phyloP scores from a whole-genome alignment of 805 yeast species.

The Myxozyma nipponensis region DNA sequence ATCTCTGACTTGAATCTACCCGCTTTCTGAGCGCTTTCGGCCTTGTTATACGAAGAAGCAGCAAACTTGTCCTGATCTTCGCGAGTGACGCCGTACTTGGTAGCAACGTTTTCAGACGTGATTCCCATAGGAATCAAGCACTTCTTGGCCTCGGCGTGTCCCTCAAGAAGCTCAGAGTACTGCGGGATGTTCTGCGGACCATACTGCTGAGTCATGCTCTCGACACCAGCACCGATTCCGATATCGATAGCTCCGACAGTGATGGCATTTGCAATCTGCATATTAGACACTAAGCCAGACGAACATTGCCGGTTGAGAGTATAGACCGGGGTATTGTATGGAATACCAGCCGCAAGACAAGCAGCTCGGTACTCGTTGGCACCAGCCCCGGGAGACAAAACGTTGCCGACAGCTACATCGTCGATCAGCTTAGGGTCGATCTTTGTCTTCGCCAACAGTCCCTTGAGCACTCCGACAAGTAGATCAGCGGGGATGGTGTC shows the following conservation, averaged over 20 bases:
- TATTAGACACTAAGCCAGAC: slow-evolving; percentile 85
- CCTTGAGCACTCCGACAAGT: slow-evolving; percentile 59
- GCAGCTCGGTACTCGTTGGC: slow-evolving; percentile 95
- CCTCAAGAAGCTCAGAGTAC: slow-evolving; percentile 49
- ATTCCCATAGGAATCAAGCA: slow-evolving; percentile 95
- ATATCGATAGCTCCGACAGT: slow-evolving; percentile 81
- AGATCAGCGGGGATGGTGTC: slow-evolving; percentile 80
- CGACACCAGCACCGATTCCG: slow-evolving; percentile 91
- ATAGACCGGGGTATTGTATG: slow-evolving; percentile 69
- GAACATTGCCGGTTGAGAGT: slow-evolving; percentile 94
- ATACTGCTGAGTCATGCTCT: slow-evolving; percentile 68
- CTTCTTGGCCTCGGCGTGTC: slow-evolving; percentile 41
- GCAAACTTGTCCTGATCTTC: slow-evolving; percentile 82
- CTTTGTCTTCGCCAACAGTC: slow-evolving; percentile 52
- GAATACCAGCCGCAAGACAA: slow-evolving; percentile 83
- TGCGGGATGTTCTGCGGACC: slow-evolving; percentile 43
- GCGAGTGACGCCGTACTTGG: slow-evolving; percentile 60
- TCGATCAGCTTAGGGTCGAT: slow-evolving; percentile 60
- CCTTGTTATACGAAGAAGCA: slow-evolving; percentile 79
- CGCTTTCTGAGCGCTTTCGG: slow-evolving; percentile 62
- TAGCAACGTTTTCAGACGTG: slow-evolving; percentile 88
- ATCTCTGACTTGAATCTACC: slow-evolving; percentile 89
- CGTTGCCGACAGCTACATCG: slow-evolving; percentile 89
- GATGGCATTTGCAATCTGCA: slow-evolving; percentile 86
- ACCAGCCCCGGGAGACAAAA: slow-evolving; percentile 88